phyloP scores from a whole-genome alignment of 106 monocot genomes.

The Narthecium ossifragum region DNA sequence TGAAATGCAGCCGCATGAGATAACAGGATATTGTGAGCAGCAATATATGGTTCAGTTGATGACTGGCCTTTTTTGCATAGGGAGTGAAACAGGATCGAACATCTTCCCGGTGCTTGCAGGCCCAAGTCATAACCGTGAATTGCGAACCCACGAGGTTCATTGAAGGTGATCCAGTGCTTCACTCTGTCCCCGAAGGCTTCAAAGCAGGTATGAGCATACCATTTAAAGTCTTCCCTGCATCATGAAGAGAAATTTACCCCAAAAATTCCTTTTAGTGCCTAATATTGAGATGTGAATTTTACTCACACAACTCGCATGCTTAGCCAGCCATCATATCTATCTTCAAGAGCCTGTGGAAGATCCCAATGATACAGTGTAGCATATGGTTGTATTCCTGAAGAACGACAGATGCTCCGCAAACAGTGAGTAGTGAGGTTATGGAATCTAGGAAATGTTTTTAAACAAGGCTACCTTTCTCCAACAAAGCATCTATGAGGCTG shows the following conservation, averaged over 20 bases:
- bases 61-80: constrained; percentile 63
- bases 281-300: not conserved
- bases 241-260: not conserved
- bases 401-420: not conserved
- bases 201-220: constrained; percentile 60
- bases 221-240: constrained; percentile 54
- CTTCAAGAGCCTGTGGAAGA: constrained; percentile 62
- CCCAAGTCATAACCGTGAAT: constrained; percentile 65
- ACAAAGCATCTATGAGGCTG: constrained; percentile 45
- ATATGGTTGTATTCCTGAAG: constrained; percentile 61
- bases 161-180: constrained; percentile 84
- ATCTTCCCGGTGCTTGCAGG: constrained; percentile 72
- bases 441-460: not conserved
- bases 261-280: not conserved
- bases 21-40: constrained; percentile 70
- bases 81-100: constrained; percentile 52
- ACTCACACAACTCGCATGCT: constrained; percentile 45
- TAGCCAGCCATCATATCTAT: constrained; percentile 69
- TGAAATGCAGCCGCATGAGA: constrained; percentile 60
- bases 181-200: constrained; percentile 78
- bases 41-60: constrained; percentile 67
- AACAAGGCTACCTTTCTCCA: constrained; percentile 41
- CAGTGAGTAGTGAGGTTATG: too few relatives aligned
- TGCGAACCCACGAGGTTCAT: constrained; percentile 58
- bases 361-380: constrained; percentile 74